Evolutionary conservation across 2,329 filamentous ascomycete species (phyloP), one percentile per base, ranked within the genome.

Genomic region (Fusarium equiseti): DNA sequence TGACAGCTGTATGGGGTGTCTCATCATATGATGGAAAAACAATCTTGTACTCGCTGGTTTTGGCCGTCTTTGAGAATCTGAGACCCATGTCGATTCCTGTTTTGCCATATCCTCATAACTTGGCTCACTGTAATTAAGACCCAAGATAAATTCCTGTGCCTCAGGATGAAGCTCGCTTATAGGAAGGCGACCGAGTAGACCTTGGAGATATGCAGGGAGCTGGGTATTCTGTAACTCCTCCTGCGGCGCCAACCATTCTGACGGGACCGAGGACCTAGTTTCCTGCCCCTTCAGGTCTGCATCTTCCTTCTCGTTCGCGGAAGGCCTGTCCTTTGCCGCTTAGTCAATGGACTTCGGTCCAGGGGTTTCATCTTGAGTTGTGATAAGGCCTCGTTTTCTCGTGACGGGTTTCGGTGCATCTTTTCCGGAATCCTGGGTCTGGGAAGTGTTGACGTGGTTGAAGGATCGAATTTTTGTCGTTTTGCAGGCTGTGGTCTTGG

Each of bases 11-110:
- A 48, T 9, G 3, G 51, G 48, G 7, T 51, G 51, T 9, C 20
- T 38, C 26, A 31, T 13, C 26, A 73, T 27, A 11, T 63, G 15
- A 15, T 51, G 42, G 15, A 73, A 52, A 52, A n/a, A 72, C 73
- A 22, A 74, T 72, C 6, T 54, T 56, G 40, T 64, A 65, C 35
- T 73, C 68, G 20, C 51, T 63, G 8, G 51, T 68, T 35, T n/a
- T 71, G 42, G 68, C 63, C 18, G 64, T 62, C 42, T 50, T 64
- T 8, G 56, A 54, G 27, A 64, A 70, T 11, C 73, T 58, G 22
- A 66, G 38, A 13, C 68, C 68, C 56, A 74, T 61, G 13, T 74
- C 72, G n/a, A 63, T 56, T 4, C 62, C 55, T 12, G 72, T 71
- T 45, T 59, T n/a, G 63, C 68, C 18, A 70, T 35, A 15, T 60